These are phyloP conservation scores for Jaltomata sinuosa DNA, from an alignment of 257 asterid species.

Conservation along the genomic window DNA sequence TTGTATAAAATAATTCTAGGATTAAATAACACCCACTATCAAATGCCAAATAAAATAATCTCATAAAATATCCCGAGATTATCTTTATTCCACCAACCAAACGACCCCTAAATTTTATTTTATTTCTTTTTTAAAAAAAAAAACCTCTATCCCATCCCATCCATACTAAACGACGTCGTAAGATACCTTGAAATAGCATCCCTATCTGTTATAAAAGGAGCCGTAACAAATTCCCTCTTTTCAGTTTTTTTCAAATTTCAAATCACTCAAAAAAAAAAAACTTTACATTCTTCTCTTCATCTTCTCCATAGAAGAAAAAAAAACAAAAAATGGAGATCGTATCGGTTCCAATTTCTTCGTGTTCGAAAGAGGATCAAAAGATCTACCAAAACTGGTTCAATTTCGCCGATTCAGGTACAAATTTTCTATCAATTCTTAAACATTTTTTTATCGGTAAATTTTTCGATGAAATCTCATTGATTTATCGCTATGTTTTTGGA, in stretches of 20 bases:
- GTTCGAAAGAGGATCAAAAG: conserved; percentile 46
- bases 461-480: background rate
- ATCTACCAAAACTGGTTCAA: conserved; percentile 66
- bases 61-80: too few relatives aligned
- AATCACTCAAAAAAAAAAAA: background rate
- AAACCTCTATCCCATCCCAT: background rate
- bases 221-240: conserved; percentile 30
- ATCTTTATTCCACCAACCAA: too few relatives aligned
- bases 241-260: conserved; percentile 29
- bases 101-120: too few relatives aligned
- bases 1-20: too few relatives aligned
- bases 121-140: too few relatives aligned
- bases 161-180: background rate
- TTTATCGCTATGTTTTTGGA: background rate
- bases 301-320: background rate
- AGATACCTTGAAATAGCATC: background rate
- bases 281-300: background rate
- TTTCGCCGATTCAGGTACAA: conserved; percentile 71
- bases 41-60: too few relatives aligned
- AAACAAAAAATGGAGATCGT: conserved; percentile 29
- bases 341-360: conserved; percentile 22
- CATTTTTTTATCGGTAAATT: background rate
- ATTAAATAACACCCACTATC: too few relatives aligned
- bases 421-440: background rate
- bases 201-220: background rate